These are phyloP conservation scores for Puccinia horiana DNA, from an alignment of 1,284 basidiomycete genomes.

Conservation along the genomic window DNA sequence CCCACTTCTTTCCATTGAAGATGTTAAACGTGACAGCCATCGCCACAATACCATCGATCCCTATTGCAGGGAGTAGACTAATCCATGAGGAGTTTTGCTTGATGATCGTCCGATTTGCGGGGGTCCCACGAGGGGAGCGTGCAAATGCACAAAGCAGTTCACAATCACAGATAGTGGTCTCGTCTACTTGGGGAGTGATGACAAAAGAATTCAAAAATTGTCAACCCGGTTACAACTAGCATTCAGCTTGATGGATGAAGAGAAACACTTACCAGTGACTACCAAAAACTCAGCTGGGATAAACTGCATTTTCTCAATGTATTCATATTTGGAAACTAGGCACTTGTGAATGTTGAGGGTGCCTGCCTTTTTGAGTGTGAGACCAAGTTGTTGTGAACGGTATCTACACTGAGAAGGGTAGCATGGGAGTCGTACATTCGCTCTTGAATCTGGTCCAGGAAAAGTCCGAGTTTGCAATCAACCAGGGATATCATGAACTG, in stretches of 20 bases:
- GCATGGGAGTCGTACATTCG: background rate
- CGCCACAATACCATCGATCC: background rate
- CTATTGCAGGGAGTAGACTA: background rate
- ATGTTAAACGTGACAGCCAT: background rate
- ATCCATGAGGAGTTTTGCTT: background rate
- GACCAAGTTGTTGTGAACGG: background rate
- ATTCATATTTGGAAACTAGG: background rate
- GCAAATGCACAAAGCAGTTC: background rate
- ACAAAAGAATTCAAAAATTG: background rate
- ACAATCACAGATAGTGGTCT: background rate
- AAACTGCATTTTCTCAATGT: background rate
- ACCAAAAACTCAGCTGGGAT: slow-evolving; percentile 9
- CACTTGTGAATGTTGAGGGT: slow-evolving; percentile 5
- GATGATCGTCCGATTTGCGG: background rate
- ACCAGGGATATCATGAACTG: slow-evolving; percentile 5
- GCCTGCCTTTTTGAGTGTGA: slow-evolving; percentile 8
- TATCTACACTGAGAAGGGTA: background rate
- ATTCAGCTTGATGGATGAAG: background rate
- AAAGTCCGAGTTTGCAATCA: background rate
- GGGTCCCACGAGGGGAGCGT: background rate
- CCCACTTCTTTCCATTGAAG: background rate
- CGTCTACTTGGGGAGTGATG: background rate
- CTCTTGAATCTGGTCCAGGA: slow-evolving; percentile 15
- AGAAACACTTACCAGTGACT: background rate
- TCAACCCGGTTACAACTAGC: background rate